Base-by-base conservation (phyloP, 1,284 basidiomycete genomes). In the Austroboletus novae-zelandiae region DNA sequence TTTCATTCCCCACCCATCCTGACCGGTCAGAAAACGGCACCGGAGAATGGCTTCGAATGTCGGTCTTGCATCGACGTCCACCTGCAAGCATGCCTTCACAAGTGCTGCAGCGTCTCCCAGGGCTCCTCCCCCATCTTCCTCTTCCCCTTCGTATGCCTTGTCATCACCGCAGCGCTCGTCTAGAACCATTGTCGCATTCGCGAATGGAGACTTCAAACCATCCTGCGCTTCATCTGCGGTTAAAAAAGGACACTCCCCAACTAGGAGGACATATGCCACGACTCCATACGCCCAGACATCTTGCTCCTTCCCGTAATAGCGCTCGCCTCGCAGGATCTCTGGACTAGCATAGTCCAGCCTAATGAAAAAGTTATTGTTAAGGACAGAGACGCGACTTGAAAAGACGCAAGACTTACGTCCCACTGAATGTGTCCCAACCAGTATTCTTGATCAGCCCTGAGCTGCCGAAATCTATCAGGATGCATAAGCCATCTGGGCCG, bases 261-360 rank as follows among this genome's bases (percentile, higher is more conserved):
- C 89, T 14, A 99, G 80, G 51, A 99, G 81, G 48, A 99, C 97
- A 67, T 95, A 99, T 11, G 88, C 92, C 15, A 99, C 92, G 11
- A 98, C 94, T n/a, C 96, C 96, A 51, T 97, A 89, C 1, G 96
- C 96, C 96, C 96, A 99, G 0, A 99, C 87, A 61, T 99, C 96
- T 71, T 98, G 95, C 66, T 96, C 94, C 68, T 95, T 96, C 39
- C 96, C 96, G 49, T 88, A 80, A 67, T 99, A 99, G 53, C 91
- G 84, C 65, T 97, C 94, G 10, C 96, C 96, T 18, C 92, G 86
- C 45, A 99, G 72, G 52, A 99, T 98, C 71, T 99, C 96, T 35
- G 97, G 96, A 1, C 92, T 94, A 29, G 96, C 97, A 64, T 98
- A 99, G 70, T 95, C 92, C 60, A 95, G 74, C n/a, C 93, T 95